Evolutionary conservation across 2,329 filamentous ascomycete species (phyloP).

Genomic region (Leptosphaerulina australis): DNA sequence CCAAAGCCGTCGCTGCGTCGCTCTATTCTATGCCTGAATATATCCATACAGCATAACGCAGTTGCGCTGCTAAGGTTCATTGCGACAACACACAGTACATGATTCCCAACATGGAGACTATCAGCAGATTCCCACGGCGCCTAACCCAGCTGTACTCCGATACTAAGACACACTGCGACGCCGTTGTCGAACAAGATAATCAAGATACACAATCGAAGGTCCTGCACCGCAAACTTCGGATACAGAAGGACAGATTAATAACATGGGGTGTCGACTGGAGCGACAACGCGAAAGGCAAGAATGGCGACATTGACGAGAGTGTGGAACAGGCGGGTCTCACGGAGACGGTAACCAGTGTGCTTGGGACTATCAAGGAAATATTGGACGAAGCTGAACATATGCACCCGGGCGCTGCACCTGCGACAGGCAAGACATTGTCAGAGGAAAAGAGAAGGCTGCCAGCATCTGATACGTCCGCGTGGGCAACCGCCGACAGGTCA

Average conservation of each 20-base stretch:
- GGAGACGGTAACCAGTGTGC: slow-evolving; percentile 77
- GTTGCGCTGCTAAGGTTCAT: slow-evolving; percentile 18
- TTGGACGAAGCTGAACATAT: slow-evolving; percentile 76
- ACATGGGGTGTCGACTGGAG: slow-evolving; percentile 85
- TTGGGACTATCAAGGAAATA: slow-evolving; percentile 81
- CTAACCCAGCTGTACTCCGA: slow-evolving; percentile 72
- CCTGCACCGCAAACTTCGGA: slow-evolving; percentile 76
- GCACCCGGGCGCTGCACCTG: slow-evolving; percentile 58
- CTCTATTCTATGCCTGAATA: slow-evolving; percentile 30
- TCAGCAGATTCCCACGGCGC: slow-evolving; percentile 50
- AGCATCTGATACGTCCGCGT: slow-evolving; percentile 43
- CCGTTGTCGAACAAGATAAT: slow-evolving; percentile 65
- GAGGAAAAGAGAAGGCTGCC: slow-evolving; percentile 45
- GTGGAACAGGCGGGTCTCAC: slow-evolving; percentile 70
- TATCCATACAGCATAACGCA: slow-evolving; percentile 19
- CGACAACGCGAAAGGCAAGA: slow-evolving; percentile 63
- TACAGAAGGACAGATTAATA: slow-evolving; percentile 78
- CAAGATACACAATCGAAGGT: slow-evolving; percentile 67
- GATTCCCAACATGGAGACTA: slow-evolving; percentile 42
- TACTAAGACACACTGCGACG: slow-evolving; percentile 78
- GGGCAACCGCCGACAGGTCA: slow-evolving; percentile 69
- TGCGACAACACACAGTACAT: slow-evolving; percentile 10
- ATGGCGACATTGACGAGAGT: slow-evolving; percentile 75
- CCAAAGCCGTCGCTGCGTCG: slow-evolving; percentile 42
- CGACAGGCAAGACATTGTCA: slow-evolving; percentile 39